Conservation (phyloP, 352 stramenopile species). For the Phytophthora tubulina region DNA sequence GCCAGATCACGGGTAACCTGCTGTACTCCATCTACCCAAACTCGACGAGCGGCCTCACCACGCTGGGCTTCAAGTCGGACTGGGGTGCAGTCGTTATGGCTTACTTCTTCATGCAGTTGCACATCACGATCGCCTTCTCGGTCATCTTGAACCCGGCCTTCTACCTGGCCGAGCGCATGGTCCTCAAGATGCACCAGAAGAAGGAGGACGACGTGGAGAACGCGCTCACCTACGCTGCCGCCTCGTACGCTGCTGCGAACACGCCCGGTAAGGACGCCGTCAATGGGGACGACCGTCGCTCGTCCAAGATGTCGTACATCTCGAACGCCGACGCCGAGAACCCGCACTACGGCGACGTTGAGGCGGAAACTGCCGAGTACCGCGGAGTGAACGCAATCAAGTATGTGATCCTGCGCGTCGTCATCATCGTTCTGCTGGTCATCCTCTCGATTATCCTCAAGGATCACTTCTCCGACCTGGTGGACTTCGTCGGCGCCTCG, state of each 20-base stretch:
- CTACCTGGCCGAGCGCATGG: constrained; percentile 43
- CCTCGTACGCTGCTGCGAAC: constrained; percentile 26
- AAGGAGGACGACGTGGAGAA: constrained; percentile 43
- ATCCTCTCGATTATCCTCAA: constrained; percentile 48
- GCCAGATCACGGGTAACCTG: constrained; percentile 64
- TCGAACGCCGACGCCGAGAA: constrained; percentile 50
- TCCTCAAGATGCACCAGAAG: constrained; percentile 52
- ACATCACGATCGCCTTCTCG: constrained; percentile 47
- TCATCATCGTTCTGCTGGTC: constrained; percentile 49
- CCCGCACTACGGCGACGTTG: constrained; percentile 27
- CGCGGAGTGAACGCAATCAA: constrained; percentile 43
- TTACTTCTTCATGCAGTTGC: constrained; percentile 43
- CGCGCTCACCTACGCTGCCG: constrained; percentile 30
- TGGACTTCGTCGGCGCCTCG: constrained; percentile 51
- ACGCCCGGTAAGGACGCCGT: constrained; percentile 30
- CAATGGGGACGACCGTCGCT: constrained; percentile 24
- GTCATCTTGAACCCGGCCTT: constrained; percentile 51
- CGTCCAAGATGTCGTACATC: constrained; percentile 54
- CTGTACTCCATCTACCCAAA: constrained; percentile 61
- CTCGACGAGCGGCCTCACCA: constrained; percentile 34
- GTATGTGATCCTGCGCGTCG: constrained; percentile 49
- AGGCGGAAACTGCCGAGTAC: constrained; percentile 46
- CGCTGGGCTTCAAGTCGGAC: constrained; percentile 47
- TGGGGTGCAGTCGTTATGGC: constrained; percentile 42
- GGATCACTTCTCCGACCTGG: constrained; percentile 50